A percentile compares a stretch with the other conserved stretches of the same genome.
Evolutionary conservation across 495 filamentous ascomycete genomes (phyloP).

Genomic region (Bacidia rubella): DNA sequence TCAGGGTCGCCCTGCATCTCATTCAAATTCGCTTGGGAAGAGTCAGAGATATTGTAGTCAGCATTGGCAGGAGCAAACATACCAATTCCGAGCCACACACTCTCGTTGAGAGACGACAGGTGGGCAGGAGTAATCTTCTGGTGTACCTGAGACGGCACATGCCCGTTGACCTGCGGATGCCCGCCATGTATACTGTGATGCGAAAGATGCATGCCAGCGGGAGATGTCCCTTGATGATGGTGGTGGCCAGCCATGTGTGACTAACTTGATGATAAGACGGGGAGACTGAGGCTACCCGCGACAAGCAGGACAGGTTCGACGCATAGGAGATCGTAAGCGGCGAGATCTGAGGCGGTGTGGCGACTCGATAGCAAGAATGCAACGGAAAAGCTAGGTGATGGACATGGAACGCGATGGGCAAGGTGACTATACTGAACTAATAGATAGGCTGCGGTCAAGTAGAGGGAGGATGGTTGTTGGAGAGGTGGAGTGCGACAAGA

Average conservation of each 20-base stretch:
- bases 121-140: slow-evolving; percentile 45
- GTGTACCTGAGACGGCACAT: slow-evolving; percentile 39
- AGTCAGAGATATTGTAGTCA: not conserved
- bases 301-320: not conserved
- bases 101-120: slow-evolving; percentile 59
- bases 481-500: not conserved
- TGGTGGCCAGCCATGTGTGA: slow-evolving; percentile 16
- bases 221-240: slow-evolving; percentile 41
- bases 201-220: slow-evolving; percentile 32
- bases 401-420: not conserved
- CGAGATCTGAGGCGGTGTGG: not conserved
- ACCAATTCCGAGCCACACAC: slow-evolving; percentile 92
- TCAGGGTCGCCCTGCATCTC: slow-evolving; percentile 83
- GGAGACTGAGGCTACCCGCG: not conserved
- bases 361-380: not conserved
- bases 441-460: not conserved
- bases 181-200: slow-evolving; percentile 35
- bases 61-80: slow-evolving; percentile 11
- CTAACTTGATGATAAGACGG: not conserved
- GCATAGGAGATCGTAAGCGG: not conserved
- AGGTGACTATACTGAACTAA: not conserved
- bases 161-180: slow-evolving; percentile 39
- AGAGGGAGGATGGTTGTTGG: not conserved
- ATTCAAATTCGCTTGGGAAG: slow-evolving; percentile 54
- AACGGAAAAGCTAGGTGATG: not conserved